phyloP scores from a whole-genome alignment of 2,329 filamentous ascomycete genomes.

The Cladosporium sp. region DNA sequence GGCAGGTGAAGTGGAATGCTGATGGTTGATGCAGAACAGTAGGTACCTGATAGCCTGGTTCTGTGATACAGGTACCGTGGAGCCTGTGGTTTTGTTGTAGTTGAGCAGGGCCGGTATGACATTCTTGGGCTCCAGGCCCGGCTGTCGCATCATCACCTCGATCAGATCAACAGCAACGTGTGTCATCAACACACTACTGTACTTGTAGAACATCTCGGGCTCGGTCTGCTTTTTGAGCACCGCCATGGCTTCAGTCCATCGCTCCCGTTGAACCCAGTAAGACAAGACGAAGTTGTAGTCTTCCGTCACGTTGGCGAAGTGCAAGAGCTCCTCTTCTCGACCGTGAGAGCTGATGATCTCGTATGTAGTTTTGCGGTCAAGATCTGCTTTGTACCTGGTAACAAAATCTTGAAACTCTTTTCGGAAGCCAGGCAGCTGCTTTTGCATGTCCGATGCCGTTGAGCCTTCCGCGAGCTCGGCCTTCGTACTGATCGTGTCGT shows the following conservation, averaged over 20 bases:
- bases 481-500: constrained; percentile 87
- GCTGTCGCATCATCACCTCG: constrained; percentile 92
- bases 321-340: constrained; percentile 84
- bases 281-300: constrained; percentile 93
- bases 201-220: constrained; percentile 89
- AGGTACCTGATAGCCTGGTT: constrained; percentile 95
- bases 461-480: constrained; percentile 66
- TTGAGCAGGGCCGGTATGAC: constrained; percentile 90
- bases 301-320: constrained; percentile 79
- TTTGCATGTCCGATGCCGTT: constrained; percentile 58
- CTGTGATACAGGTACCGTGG: constrained; percentile 55
- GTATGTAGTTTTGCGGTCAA: constrained; percentile 88
- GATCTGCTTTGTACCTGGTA: constrained; percentile 72
- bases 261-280: constrained; percentile 95
- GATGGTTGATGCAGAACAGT: constrained; percentile 83
- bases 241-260: constrained; percentile 78
- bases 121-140: constrained; percentile 74
- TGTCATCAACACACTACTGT: constrained; percentile 93
- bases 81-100: constrained; percentile 67
- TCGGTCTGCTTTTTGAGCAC: constrained; percentile 92
- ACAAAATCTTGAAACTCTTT: constrained; percentile 86
- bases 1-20: constrained; percentile 72
- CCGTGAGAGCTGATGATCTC: constrained; percentile 95
- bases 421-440: constrained; percentile 63
- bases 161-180: constrained; percentile 79